Base-by-base conservation (phyloP, 805 yeast species). In the Starmera amethionina region DNA sequence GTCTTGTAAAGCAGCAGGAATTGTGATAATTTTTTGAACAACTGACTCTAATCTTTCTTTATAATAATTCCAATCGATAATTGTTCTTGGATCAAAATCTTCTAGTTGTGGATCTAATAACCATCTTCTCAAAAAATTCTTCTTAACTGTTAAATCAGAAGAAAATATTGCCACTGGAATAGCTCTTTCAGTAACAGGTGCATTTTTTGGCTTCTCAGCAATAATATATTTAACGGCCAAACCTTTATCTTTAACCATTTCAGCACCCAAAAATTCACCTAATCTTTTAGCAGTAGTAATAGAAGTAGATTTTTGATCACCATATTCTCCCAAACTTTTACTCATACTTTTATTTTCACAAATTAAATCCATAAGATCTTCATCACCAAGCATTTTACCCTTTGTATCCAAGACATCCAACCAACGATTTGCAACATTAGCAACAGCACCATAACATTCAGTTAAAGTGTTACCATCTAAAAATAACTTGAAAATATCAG, bases 341-440 rank as follows among this genome's bases (percentile, higher is more conserved):
- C 96, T 83, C 97, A 93, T 90, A 56, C 86, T 79, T 67, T 93
- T 81, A 57, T 93, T 90, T 58, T 93, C 97, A 64, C 96, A 87
- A 78, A 93, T 90, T 50, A 93, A 75, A 51, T 82, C 96, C 50
- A 94, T 83, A 48, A 93, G 72, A 60, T 93, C 99, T 53, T 86
- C 95, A 58, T 93, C 96, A 56, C 89, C 96, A 27, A 93, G 67
- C 70, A 82, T 81, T 1, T 73, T 67, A 33, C 99, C 99, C 46
- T 78, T 79, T 3, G 90, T 77, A 40, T 88, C 96, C 40, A 93
- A 63, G 5, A 93, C 94, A 65, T 90, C 97, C 22, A 93, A 67
- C 98, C 98, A 93, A 48, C 95, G 77, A 52, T 90, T 84, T 2
- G 98, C 97, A 19, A 93, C 95, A 29, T 70, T 71, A 0, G 97